Base-by-base conservation (phyloP, 164 flowering plant genomes). In the Houttuynia cordata region DNA sequence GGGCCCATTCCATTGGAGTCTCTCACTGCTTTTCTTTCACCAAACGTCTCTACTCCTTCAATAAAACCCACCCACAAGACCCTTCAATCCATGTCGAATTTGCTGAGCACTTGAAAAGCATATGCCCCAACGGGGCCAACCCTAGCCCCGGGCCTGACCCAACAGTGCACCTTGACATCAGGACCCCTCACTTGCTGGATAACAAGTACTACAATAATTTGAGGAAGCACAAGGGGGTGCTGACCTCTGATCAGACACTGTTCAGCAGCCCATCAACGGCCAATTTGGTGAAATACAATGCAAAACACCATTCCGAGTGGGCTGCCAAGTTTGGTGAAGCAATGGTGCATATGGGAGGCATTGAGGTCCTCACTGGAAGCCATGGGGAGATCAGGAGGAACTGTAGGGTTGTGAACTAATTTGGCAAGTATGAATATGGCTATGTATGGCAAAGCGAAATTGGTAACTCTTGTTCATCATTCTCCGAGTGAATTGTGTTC, bases 321-420 rank as follows among this genome's bases (percentile, higher is more conserved):
- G 81, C 69, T 81, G 76, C 54, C 62, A 39, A 12, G 20, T 59
- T 58, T 47, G 68, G 53, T 0, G 3, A 7, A 21, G 68, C 68
- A 4, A 65, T 65, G 68, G 58, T 65, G 58, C 52, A 42, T 50
- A 59, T 65, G 68, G 68, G 68, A 6, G 21, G 10, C 22, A 59
- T 59, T 14, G 52, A 65, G 21, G 67, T 64, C 17, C 49, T 57
- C 62, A 50, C 53, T 10, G 62, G 67, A 23, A 53, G 47, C 41
- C 34, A 39, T n/a, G 67, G 62, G 13, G 56, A 64, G 56, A 51
- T 64, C 50, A 64, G 62, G 53, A 64, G 1, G 49, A 54, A 56
- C 20, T 64, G 67, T 10, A 58, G 62, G 17, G 62, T 58, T 47
- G 62, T 68, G 25, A 72, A 72, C 10, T 45, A 10, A 45, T 45